phyloP scores from a whole-genome alignment of 306 rosid genomes.

The Argentina anserina region DNA sequence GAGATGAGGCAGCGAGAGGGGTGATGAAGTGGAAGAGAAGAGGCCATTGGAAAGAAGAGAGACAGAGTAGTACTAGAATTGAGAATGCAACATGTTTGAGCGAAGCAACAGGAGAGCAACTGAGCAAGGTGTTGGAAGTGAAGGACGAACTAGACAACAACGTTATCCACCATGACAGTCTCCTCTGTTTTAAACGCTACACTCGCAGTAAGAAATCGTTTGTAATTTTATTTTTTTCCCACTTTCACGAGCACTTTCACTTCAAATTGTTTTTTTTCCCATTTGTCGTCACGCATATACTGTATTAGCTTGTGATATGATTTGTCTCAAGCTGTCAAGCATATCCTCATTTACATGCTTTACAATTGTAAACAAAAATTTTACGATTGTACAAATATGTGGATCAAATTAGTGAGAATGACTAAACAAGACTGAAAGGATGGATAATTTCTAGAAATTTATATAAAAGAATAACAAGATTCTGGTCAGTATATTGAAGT shows the following conservation, averaged over 20 bases:
- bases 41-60: conserved; percentile 43
- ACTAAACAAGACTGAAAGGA: too few relatives aligned
- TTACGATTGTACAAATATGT: too few relatives aligned
- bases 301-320: too few relatives aligned
- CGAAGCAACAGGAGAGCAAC: neutral
- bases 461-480: too few relatives aligned
- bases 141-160: neutral
- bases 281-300: too few relatives aligned
- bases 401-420: too few relatives aligned
- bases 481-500: too few relatives aligned
- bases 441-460: too few relatives aligned
- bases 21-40: conserved; percentile 55
- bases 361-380: too few relatives aligned
- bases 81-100: neutral
- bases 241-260: neutral
- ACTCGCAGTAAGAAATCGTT: neutral
- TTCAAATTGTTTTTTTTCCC: neutral
- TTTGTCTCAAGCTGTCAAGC: too few relatives aligned
- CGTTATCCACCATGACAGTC: conserved; percentile 16
- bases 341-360: too few relatives aligned
- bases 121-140: neutral
- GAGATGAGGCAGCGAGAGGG: conserved; percentile 49
- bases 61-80: neutral
- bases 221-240: neutral
- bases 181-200: neutral